These are phyloP conservation scores for Cairneyella variabilis DNA, from an alignment of 495 filamentous ascomycete genomes.

Conservation along the genomic window DNA sequence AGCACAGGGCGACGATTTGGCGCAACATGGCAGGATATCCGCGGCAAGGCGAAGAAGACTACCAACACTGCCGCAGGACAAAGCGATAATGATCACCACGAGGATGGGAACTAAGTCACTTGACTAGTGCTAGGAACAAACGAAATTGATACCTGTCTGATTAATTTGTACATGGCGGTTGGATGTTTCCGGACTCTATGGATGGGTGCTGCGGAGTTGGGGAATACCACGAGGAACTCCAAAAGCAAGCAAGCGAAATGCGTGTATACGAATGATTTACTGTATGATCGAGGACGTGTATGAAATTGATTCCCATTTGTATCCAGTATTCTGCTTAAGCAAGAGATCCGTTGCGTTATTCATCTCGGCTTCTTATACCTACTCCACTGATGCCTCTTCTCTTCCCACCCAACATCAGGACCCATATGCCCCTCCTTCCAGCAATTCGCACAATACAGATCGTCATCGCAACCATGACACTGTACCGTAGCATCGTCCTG, in stretches of 20 bases:
- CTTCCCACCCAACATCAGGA: slow-evolving; percentile 50
- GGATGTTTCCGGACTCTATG: not conserved
- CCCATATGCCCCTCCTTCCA: slow-evolving; percentile 69
- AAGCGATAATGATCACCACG: slow-evolving; percentile 13
- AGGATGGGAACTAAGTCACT: slow-evolving; percentile 12
- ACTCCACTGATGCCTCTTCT: slow-evolving; percentile 42
- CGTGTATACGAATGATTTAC: too few species aligned
- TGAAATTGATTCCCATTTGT: too few species aligned
- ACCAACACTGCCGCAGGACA: slow-evolving; percentile 10
- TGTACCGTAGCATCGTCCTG: slow-evolving; percentile 59
- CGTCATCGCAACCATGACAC: slow-evolving; percentile 61
- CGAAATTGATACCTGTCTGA: not conserved
- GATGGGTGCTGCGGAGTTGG: slow-evolving; percentile 3
- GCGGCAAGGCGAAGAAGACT: slow-evolving; percentile 40
- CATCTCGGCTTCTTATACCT: slow-evolving; percentile 23
- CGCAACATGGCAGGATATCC: slow-evolving; percentile 87
- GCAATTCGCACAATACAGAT: slow-evolving; percentile 62
- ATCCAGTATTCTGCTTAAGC: too few species aligned
- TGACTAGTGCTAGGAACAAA: too few species aligned
- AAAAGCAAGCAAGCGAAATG: too few species aligned
- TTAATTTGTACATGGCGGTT: not conserved
- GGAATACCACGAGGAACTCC: slow-evolving; percentile 2
- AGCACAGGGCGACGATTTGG: slow-evolving; percentile 74
- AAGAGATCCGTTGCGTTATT: too few species aligned
- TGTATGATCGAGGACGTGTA: too few species aligned